phyloP scores from a whole-genome alignment of 805 yeast genomes.

The Wickerhamiella spandovensis region DNA sequence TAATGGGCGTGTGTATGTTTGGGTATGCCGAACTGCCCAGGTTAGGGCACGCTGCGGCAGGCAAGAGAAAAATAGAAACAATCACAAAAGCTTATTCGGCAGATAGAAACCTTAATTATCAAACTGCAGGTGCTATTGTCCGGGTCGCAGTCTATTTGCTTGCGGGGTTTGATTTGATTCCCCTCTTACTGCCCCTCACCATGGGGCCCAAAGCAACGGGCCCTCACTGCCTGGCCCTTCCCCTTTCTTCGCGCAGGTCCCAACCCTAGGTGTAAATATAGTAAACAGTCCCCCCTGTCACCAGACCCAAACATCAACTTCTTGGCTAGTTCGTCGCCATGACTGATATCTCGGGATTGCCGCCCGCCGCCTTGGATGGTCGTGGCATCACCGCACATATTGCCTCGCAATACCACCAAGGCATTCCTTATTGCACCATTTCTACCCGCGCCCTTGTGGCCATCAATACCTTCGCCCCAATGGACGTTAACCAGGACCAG shows the following conservation, averaged over 20 bases:
- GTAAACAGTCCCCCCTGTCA: background rate
- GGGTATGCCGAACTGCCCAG: background rate
- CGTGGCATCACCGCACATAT: slow-evolving; percentile 30
- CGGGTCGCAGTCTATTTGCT: no score
- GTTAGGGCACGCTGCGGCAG: background rate
- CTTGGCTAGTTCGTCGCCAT: background rate
- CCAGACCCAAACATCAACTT: background rate
- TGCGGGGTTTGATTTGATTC: background rate
- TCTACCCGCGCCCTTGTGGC: slow-evolving; percentile 28
- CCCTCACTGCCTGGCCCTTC: background rate
- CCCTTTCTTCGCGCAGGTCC: background rate
- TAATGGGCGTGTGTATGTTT: background rate
- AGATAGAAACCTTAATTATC: no score
- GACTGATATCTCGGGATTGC: slow-evolving; percentile 26
- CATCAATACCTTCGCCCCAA: slow-evolving; percentile 26
- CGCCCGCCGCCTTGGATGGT: slow-evolving; percentile 25
- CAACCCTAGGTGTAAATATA: background rate
- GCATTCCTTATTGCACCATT: slow-evolving; percentile 28
- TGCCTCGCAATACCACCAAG: slow-evolving; percentile 31
- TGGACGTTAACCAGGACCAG: slow-evolving; percentile 27
- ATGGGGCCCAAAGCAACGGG: background rate
- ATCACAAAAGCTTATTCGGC: no score
- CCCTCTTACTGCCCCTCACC: no score
- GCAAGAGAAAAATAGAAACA: no score
- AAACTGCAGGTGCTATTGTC: no score